Percentiles rank a stretch among this genome's conserved stretches.
These are phyloP conservation scores for Pisolithus marmoratus DNA, from an alignment of 768 basidiomycete genomes.

Conservation along the genomic window DNA sequence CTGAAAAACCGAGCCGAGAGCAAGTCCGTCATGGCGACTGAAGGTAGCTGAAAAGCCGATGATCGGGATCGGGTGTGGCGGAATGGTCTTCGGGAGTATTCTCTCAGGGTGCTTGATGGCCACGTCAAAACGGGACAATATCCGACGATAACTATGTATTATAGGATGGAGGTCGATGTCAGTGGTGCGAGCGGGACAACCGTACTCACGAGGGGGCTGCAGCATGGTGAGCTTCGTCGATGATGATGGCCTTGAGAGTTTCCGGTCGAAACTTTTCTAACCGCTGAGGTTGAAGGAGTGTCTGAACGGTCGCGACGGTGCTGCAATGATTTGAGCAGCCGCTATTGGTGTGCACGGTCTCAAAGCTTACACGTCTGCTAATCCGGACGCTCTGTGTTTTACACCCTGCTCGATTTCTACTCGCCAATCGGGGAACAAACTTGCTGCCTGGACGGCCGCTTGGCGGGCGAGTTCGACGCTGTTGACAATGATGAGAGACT, in stretches of 20 bases:
- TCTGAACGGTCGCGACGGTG: constrained; percentile 89
- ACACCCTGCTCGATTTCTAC: constrained; percentile 92
- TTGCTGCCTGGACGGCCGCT: constrained; percentile 65
- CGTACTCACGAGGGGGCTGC: constrained; percentile 75
- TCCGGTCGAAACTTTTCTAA: constrained; percentile 71
- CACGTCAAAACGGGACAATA: constrained; percentile 79
- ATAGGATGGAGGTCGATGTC: constrained; percentile 4
- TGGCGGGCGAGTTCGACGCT: constrained; percentile 87
- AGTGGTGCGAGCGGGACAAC: background rate
- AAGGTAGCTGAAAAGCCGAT: constrained; percentile 96
- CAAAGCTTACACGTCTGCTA: constrained; percentile 68
- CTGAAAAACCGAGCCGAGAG: constrained; percentile 84
- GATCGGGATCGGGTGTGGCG: constrained; percentile 61
- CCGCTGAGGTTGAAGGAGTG: constrained; percentile 56
- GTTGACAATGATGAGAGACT: constrained; percentile 81
- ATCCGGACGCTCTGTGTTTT: constrained; percentile 68
- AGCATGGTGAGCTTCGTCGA: constrained; percentile 96
- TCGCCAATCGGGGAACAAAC: constrained; percentile 62
- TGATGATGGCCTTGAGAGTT: constrained; percentile 65
- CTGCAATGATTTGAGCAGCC: constrained; percentile 30
- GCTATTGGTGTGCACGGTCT: background rate
- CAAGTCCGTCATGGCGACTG: constrained; percentile 84
- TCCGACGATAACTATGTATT: constrained; percentile 59
- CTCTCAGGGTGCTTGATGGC: constrained; percentile 53
- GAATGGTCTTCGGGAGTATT: constrained; percentile 30